phyloP scores from a whole-genome alignment of 139 green algal species.

The Chlamydomonas sphaeroides region DNA sequence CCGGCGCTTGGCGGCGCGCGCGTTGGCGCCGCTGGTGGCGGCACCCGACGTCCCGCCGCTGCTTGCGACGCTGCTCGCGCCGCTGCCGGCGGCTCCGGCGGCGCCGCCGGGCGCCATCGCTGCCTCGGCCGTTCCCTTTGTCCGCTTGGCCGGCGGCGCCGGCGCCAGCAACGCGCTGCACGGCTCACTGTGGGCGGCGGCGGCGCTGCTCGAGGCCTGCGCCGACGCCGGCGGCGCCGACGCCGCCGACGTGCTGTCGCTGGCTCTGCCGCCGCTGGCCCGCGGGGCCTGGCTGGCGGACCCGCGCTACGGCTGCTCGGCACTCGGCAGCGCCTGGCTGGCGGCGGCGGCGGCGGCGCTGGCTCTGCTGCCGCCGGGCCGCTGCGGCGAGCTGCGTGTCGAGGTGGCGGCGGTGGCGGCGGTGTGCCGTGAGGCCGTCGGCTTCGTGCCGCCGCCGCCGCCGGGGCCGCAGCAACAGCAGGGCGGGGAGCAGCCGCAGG shows the following conservation, averaged over 20 bases:
- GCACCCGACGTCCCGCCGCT: slow-evolving; percentile 37
- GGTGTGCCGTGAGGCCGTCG: background rate
- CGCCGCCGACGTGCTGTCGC: background rate
- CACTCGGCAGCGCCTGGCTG: slow-evolving; percentile 7
- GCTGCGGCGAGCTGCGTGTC: background rate
- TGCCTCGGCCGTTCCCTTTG: too few relatives aligned
- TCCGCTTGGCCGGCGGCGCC: background rate
- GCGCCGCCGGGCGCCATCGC: background rate
- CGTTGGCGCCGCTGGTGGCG: slow-evolving; percentile 76
- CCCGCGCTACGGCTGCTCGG: slow-evolving; percentile 4
- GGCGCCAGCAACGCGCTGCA: slow-evolving; percentile 61
- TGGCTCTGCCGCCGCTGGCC: slow-evolving; percentile 31
- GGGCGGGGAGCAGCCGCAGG: background rate
- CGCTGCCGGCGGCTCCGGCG: slow-evolving; percentile 12
- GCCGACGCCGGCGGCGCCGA: background rate
- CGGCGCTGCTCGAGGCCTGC: slow-evolving; percentile 53
- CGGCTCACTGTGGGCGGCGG: slow-evolving; percentile 71
- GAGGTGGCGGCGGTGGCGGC: background rate
- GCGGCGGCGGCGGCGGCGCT: slow-evolving; percentile 14
- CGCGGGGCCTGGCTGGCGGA: slow-evolving; percentile 26
- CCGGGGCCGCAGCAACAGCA: background rate
- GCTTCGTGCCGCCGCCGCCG: background rate
- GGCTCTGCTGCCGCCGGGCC: slow-evolving; percentile 22
- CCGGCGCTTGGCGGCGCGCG: slow-evolving; percentile 72
- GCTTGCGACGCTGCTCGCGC: slow-evolving; percentile 44